phyloP scores from a whole-genome alignment of 176 grass and related monocot genomes.

The Lolium multiflorum region DNA sequence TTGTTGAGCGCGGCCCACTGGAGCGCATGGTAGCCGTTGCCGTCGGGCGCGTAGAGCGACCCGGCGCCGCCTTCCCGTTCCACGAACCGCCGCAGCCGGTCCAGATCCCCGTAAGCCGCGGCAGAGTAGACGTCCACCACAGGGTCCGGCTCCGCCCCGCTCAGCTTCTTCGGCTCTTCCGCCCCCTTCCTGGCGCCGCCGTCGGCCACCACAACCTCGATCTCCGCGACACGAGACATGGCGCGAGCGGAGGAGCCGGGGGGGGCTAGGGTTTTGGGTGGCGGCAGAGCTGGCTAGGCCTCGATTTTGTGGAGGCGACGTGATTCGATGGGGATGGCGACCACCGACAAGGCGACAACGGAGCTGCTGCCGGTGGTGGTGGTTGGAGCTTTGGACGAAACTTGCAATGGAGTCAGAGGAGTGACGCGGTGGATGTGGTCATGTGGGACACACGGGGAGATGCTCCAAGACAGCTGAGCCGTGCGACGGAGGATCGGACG shows the following conservation, averaged over 20 bases:
- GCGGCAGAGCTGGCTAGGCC: neutral
- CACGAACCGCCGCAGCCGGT: conserved; percentile 73
- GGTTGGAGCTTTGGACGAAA: neutral
- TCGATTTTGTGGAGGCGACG: conserved; percentile 11
- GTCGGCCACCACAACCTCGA: conserved; percentile 78
- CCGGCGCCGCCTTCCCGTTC: conserved; percentile 53
- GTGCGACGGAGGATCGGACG: neutral
- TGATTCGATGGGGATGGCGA: neutral
- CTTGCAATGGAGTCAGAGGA: conserved; percentile 8
- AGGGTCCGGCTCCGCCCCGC: conserved; percentile 41
- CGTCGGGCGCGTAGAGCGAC: conserved; percentile 64
- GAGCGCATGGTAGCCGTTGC: conserved; percentile 89
- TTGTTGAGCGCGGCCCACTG: conserved; percentile 98
- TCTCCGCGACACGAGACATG: conserved; percentile 56
- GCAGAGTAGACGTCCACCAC: conserved; percentile 77
- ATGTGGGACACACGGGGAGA: neutral
- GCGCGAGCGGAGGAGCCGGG: neutral
- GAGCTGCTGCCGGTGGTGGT: conserved; percentile 34
- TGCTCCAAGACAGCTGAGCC: neutral
- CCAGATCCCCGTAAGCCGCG: conserved; percentile 90
- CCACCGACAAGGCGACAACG: conserved; percentile 43
- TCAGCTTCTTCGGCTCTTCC: neutral
- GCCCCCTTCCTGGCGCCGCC: conserved; percentile 10
- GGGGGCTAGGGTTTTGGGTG: neutral
- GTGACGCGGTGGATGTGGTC: neutral